phyloP scores from a whole-genome alignment of 768 basidiomycete species.

The Collybia nuda region DNA sequence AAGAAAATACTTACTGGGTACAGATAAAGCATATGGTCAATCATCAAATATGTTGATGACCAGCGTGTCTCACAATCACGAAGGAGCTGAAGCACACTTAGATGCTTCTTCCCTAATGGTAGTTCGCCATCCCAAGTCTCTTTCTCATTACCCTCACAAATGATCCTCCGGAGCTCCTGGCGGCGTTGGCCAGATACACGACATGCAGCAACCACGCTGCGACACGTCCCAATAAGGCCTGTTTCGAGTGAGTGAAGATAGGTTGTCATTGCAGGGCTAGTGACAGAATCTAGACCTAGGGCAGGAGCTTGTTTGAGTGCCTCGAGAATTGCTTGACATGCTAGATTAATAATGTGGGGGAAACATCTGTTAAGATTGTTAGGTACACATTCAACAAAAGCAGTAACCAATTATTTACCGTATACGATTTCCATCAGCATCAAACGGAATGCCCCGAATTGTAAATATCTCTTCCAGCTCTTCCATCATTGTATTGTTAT shows the following conservation, averaged over 20 bases:
- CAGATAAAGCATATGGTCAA: slow-evolving; percentile 28
- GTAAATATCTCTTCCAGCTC: slow-evolving; percentile 14
- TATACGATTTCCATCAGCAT: slow-evolving; percentile 16
- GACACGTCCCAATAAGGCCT: too few relatives aligned
- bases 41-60: slow-evolving; percentile 35
- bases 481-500: slow-evolving; percentile 30
- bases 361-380: slow-evolving; percentile 19
- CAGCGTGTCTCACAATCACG: slow-evolving; percentile 31
- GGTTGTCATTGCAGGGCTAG: too few relatives aligned
- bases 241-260: too few relatives aligned
- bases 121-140: slow-evolving; percentile 8
- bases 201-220: too few relatives aligned
- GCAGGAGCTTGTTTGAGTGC: slow-evolving; percentile 12
- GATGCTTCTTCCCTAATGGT: too few relatives aligned
- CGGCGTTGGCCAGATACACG: slow-evolving; percentile 28
- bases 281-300: too few relatives aligned
- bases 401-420: not conserved
- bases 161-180: slow-evolving; percentile 19
- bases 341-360: slow-evolving; percentile 27
- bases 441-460: slow-evolving; percentile 9
- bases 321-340: slow-evolving; percentile 14
- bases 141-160: slow-evolving; percentile 22
- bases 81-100: slow-evolving; percentile 19
- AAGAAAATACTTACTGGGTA: slow-evolving; percentile 27
- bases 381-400: too few relatives aligned